Evolutionary conservation across 2,329 filamentous ascomycete genomes (phyloP).

Genomic region (Fusarium denticulatum): DNA sequence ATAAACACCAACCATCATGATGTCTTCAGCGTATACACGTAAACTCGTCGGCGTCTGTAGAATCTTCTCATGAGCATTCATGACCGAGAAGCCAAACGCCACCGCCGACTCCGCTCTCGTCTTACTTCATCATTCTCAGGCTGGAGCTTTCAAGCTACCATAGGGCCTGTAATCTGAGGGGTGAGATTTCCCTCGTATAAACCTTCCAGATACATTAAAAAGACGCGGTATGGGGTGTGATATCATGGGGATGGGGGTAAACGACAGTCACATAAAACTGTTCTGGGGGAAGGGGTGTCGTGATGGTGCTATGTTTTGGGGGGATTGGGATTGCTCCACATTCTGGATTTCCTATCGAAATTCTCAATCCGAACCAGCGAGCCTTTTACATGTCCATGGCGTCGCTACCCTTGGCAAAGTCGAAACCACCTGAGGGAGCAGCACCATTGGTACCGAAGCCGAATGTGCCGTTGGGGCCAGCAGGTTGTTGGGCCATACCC

Average conservation of each 20-base stretch:
- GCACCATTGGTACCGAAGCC: slow-evolving; percentile 76
- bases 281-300: slow-evolving; percentile 34
- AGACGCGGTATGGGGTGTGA: slow-evolving; percentile 47
- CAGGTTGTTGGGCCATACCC: slow-evolving; percentile 71
- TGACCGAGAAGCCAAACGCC: slow-evolving; percentile 29
- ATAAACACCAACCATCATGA: slow-evolving; percentile 41
- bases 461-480: slow-evolving; percentile 77
- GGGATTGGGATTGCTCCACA: slow-evolving; percentile 32
- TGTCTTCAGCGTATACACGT: slow-evolving; percentile 35
- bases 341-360: slow-evolving; percentile 23
- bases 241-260: slow-evolving; percentile 43
- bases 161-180: slow-evolving; percentile 56
- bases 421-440: slow-evolving; percentile 83
- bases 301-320: slow-evolving; percentile 40
- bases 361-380: slow-evolving; percentile 4
- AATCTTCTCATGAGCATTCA: slow-evolving; percentile 31
- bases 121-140: slow-evolving; percentile 52
- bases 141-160: slow-evolving; percentile 75
- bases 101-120: slow-evolving; percentile 37
- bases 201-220: slow-evolving; percentile 53
- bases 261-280: slow-evolving; percentile 42
- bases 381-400: slow-evolving; percentile 71
- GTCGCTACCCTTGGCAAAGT: slow-evolving; percentile 81
- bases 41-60: slow-evolving; percentile 33
- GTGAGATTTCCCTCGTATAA: slow-evolving; percentile 44